A percentile compares a stretch with the other conserved stretches of the same genome.
Conservation (phyloP, 1,139 yeast species). For the Diutina catenulata region DNA sequence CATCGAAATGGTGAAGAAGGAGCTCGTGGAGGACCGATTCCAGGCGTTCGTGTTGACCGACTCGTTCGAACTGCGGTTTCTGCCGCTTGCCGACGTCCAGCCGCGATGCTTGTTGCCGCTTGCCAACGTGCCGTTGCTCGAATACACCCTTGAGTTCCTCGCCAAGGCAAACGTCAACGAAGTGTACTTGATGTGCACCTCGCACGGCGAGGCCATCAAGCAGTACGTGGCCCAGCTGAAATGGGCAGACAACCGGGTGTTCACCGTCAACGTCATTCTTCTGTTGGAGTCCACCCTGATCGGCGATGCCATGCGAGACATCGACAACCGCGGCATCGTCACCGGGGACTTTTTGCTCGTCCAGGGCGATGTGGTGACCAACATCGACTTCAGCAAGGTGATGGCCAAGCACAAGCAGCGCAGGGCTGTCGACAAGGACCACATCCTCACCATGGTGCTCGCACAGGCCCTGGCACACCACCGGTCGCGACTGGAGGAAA, state of each 20-base stretch:
- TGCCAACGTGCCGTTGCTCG: conserved; percentile 88
- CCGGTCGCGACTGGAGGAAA: conserved; percentile 69
- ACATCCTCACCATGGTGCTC: conserved; percentile 87
- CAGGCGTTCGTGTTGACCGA: conserved; percentile 94
- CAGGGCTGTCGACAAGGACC: conserved; percentile 69
- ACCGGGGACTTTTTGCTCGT: conserved; percentile 82
- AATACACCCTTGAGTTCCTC: conserved; percentile 85
- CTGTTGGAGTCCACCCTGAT: conserved; percentile 86
- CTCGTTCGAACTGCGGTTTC: conserved; percentile 81
- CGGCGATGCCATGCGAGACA: conserved; percentile 95
- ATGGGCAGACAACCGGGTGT: conserved; percentile 63
- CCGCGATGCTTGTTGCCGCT: conserved; percentile 88
- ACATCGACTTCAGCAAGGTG: conserved; percentile 67
- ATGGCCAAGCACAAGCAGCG: conserved; percentile 63
- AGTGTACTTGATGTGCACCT: conserved; percentile 78
- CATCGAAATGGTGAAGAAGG: conserved; percentile 20
- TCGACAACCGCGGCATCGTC: conserved; percentile 82
- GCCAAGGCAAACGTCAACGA: conserved; percentile 88
- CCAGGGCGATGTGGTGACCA: conserved; percentile 90
- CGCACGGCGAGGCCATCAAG: conserved; percentile 84
- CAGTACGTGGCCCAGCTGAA: conserved; percentile 71
- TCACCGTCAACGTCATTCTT: conserved; percentile 63
- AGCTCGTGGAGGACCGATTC: conserved; percentile 53
- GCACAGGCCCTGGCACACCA: conserved; percentile 81
- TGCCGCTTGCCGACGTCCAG: conserved; percentile 75